Base-by-base conservation (phyloP, 768 basidiomycete species). In the Suillus bovinus region DNA sequence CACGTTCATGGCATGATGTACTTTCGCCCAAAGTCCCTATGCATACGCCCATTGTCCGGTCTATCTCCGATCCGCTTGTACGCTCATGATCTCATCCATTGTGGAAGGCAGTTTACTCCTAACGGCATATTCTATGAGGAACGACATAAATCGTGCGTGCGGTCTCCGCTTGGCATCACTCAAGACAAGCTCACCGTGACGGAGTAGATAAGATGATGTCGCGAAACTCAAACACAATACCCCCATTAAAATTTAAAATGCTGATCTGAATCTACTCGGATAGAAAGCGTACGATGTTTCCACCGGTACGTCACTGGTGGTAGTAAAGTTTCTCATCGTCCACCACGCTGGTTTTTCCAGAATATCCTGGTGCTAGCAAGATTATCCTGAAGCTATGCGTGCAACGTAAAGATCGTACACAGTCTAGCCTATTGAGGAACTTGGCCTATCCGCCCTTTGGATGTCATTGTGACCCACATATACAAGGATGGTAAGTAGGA, bases 401-500 rank as follows among this genome's bases (percentile, higher is more conserved):
- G 93, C 93, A 36, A 96, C 90, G 87, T 91, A 73, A 42, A 90
- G 72, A 3, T 20, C 17, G 17, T 55, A 34, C 29, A 8, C 54
- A 27, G 17, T 2, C 14, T 11, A 6, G 4, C 9, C 22, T 50
- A 20, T 33, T 7, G 6, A 13, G 20, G 9, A 10, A 13, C n/a
- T n/a, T n/a, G n/a, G n/a, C 90, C 91, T 2, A 93, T 97, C 56
- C 95, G 96, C 70, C 94, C 95, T 3, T 93, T 85, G 44, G 88
- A 88, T 72, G 91, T 83, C 60, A 94, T 91, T 65, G 86, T 83
- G 24, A 86, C 84, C 22, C 85, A 94, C 71, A 77, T 95, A 31
- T 89, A 90, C 7, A 82, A 80, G n/a, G 91, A 95, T 92, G 94
- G 89, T 91, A 65, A 67, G 85, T 66, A 29, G 36, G 9, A 2